These are phyloP conservation scores for Aureobasidium melanogenum DNA, from an alignment of 2,329 filamentous ascomycete genomes.

Conservation along the genomic window DNA sequence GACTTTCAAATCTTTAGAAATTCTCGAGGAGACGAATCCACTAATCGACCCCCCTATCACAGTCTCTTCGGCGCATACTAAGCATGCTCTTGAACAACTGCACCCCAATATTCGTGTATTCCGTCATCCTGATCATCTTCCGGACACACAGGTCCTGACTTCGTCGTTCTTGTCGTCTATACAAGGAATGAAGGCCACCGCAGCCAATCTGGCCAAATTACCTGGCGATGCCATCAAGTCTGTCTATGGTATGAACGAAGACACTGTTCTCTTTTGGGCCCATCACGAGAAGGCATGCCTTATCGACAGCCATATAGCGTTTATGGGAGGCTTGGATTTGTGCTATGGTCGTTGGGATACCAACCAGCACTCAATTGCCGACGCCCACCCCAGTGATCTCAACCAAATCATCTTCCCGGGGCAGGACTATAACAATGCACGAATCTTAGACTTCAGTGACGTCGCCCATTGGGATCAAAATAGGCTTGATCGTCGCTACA, in stretches of 20 bases:
- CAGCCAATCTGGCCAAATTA: conserved; percentile 52
- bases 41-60: conserved; percentile 34
- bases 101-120: conserved; percentile 84
- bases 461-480: conserved; percentile 72
- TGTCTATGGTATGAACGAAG: conserved; percentile 73
- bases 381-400: conserved; percentile 70
- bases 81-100: conserved; percentile 62
- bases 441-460: conserved; percentile 57
- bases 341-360: conserved; percentile 86
- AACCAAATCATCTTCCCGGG: conserved; percentile 74
- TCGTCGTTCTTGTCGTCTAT: conserved; percentile 48
- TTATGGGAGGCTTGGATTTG: conserved; percentile 86
- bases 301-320: conserved; percentile 68
- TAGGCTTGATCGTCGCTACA: conserved; percentile 62
- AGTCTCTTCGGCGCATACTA: conserved; percentile 66
- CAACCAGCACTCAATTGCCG: conserved; percentile 69
- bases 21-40: conserved; percentile 35
- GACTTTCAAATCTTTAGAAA: conserved; percentile 37
- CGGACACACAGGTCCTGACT: conserved; percentile 59
- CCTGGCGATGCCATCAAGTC: conserved; percentile 66
- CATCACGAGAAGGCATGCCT: conserved; percentile 88
- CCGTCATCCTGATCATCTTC: conserved; percentile 79
- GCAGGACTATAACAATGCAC: conserved; percentile 88
- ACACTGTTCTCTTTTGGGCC: conserved; percentile 80
- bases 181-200: conserved; percentile 47